Evolutionary conservation across 2,329 filamentous ascomycete species (phyloP).

Genomic region (Cladosporium sp.): DNA sequence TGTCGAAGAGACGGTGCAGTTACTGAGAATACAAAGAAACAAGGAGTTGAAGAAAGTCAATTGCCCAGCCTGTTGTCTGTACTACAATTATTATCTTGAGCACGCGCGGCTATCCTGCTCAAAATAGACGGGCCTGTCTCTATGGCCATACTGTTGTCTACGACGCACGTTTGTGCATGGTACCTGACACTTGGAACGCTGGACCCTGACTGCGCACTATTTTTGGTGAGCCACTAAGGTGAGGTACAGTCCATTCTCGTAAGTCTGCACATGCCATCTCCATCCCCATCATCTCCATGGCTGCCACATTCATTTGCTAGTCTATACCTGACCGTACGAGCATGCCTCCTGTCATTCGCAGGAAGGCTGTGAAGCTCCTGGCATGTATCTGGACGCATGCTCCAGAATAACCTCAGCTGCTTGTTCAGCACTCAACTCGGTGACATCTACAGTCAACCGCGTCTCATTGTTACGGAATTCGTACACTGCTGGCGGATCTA

Average conservation of each 20-base stretch:
- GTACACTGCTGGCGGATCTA: background rate
- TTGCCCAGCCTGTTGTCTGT: background rate
- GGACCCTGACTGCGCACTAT: slow-evolving; percentile 1
- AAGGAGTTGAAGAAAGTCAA: background rate
- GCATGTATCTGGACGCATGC: background rate
- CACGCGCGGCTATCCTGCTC: background rate
- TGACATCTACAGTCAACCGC: background rate
- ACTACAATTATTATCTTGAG: background rate
- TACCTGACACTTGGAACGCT: background rate
- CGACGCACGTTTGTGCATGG: slow-evolving; percentile 11
- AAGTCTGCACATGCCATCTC: no score
- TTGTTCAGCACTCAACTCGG: background rate
- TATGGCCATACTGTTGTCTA: slow-evolving; percentile 4
- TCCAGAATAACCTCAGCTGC: background rate
- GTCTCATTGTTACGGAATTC: background rate
- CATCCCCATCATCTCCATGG: no score
- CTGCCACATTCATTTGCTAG: no score
- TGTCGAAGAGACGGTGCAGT: no score
- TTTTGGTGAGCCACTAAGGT: background rate
- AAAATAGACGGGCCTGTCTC: background rate
- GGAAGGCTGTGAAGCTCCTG: no score
- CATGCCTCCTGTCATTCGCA: no score
- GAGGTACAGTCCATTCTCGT: no score
- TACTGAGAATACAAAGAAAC: background rate
- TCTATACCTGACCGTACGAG: no score